Conservation (phyloP, 176 grass and related monocot species). For the Cenchrus americanus region DNA sequence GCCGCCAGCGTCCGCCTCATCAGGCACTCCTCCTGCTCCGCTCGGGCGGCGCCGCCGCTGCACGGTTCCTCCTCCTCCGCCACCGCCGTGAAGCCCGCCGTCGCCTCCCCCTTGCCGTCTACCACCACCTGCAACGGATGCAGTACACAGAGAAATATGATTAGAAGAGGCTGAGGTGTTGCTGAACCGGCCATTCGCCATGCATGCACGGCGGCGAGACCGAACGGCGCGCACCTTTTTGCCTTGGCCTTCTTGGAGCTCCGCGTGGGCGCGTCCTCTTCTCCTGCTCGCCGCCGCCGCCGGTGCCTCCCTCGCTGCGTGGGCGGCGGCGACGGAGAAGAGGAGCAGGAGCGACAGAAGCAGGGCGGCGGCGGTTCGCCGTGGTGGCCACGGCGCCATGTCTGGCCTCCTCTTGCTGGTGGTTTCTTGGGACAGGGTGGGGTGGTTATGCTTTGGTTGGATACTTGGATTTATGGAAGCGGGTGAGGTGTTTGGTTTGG, state of each 20-base stretch:
- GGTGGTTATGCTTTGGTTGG: conserved; percentile 29
- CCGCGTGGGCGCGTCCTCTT: neutral
- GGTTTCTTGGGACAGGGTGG: neutral
- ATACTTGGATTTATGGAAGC: conserved; percentile 36
- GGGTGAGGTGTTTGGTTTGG: conserved; percentile 26
- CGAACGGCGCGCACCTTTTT: neutral
- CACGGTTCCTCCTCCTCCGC: conserved; percentile 13
- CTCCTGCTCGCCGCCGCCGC: neutral
- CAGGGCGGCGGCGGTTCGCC: neutral
- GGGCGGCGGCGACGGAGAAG: neutral
- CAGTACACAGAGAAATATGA: neutral
- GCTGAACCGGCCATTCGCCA: neutral
- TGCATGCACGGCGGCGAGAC: neutral
- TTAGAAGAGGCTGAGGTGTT: neutral
- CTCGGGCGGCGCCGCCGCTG: neutral
- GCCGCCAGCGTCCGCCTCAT: conserved; percentile 63
- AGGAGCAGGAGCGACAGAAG: neutral
- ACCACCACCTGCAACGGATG: neutral
- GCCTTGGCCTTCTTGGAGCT: neutral
- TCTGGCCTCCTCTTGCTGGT: neutral
- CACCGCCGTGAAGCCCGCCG: conserved; percentile 5
- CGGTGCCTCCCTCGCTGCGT: neutral
- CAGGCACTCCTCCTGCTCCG: conserved; percentile 47
- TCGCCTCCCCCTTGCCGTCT: conserved; percentile 20
- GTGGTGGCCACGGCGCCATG: conserved; percentile 21